Conservation (phyloP, 805 yeast genomes). For the Yamadazyma phyllophila region DNA sequence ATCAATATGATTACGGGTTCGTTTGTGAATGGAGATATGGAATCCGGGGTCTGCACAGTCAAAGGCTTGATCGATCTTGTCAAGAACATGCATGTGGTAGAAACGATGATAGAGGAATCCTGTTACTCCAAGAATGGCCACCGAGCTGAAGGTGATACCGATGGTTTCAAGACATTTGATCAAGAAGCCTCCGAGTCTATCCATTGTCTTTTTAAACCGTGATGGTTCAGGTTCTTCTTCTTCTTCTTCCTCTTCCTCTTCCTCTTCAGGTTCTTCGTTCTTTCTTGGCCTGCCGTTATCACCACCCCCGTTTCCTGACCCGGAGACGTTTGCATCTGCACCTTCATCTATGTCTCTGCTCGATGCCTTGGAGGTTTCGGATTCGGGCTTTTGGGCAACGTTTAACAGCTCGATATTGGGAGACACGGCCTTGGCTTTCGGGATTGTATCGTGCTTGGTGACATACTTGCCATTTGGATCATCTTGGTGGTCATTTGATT, state of each 20-base stretch:
- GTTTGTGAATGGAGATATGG: constrained; percentile 54
- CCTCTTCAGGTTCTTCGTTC: constrained; percentile 15
- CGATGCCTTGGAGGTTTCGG: too few species aligned
- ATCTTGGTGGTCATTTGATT: too few species aligned
- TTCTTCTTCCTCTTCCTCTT: constrained; percentile 15
- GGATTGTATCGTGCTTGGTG: constrained; percentile 11
- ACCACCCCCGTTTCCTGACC: constrained; percentile 12
- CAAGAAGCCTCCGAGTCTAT: constrained; percentile 22
- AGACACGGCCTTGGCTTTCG: constrained; percentile 10
- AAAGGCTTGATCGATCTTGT: constrained; percentile 65
- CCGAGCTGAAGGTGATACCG: constrained; percentile 67
- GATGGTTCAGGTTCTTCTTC: constrained; percentile 18
- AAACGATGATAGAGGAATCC: constrained; percentile 68
- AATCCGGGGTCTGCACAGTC: constrained; percentile 65
- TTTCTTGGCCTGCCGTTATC: constrained; percentile 9
- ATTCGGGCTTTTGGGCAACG: not conserved
- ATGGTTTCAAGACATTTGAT: constrained; percentile 62
- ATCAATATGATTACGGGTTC: constrained; percentile 31
- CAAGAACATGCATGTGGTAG: constrained; percentile 57
- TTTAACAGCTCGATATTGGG: constrained; percentile 7
- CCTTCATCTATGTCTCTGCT: too few species aligned
- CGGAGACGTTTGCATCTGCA: too few species aligned
- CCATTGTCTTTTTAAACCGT: constrained; percentile 18
- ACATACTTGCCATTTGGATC: constrained; percentile 1
- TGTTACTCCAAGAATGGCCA: constrained; percentile 65